These are phyloP conservation scores for Osmanthus fragrans DNA, from an alignment of 257 asterid genomes.

Conservation along the genomic window DNA sequence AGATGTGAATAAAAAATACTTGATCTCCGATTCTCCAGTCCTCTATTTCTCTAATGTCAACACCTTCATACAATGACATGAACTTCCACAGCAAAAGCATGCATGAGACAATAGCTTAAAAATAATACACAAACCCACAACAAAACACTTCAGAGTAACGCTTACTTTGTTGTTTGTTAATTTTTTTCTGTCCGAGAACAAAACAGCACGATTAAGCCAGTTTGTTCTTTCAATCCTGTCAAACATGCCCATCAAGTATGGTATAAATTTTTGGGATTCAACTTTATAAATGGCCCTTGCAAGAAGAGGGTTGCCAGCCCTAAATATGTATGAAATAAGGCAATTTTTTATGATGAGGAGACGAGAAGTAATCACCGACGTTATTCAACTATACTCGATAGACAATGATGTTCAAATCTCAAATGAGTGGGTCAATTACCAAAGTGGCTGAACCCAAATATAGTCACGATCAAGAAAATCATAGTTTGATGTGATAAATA, in stretches of 20 bases:
- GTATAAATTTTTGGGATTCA: not conserved
- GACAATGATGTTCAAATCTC: not conserved
- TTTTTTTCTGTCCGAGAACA: not conserved
- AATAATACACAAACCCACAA: constrained; percentile 9
- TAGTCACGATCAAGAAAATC: not conserved
- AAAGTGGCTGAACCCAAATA: not conserved
- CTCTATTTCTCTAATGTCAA: not conserved
- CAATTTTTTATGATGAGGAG: constrained; percentile 2
- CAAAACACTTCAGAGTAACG: not conserved
- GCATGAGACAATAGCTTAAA: not conserved
- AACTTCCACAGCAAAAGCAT: constrained; percentile 12
- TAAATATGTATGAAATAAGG: not conserved
- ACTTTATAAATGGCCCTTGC: constrained; percentile 14
- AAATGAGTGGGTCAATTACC: not conserved
- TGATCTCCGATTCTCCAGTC: not conserved
- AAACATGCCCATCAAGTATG: constrained; percentile 14
- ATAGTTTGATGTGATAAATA: not conserved
- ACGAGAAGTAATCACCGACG: not conserved
- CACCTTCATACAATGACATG: not conserved
- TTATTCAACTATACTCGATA: constrained; percentile 7
- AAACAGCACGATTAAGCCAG: constrained; percentile 11
- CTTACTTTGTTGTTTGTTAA: not conserved
- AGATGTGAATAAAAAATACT: not conserved
- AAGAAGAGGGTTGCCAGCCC: constrained; percentile 4
- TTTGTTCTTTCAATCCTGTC: not conserved